Conservation (phyloP, 768 basidiomycete genomes). For the Russula emetica region DNA sequence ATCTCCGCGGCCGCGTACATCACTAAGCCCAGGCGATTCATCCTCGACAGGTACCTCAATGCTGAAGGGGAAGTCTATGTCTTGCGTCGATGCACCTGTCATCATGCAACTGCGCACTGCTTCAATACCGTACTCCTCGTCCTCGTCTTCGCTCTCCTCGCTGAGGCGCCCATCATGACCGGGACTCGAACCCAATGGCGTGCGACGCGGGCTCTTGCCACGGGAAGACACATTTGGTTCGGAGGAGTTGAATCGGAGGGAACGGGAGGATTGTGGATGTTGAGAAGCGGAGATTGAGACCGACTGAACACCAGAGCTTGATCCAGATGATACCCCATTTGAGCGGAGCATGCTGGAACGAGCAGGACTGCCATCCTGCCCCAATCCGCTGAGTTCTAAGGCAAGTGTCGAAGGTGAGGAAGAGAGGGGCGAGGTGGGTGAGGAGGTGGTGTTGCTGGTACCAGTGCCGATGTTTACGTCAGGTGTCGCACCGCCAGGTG, state of each 20-base stretch:
- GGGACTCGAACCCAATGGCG: conserved; percentile 13
- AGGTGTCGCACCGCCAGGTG: conserved; percentile 13
- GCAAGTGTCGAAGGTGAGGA: conserved; percentile 15
- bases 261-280: conserved; percentile 2
- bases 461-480: conserved; percentile 7
- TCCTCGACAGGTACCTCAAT: conserved; percentile 52
- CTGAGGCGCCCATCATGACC: conserved; percentile 21
- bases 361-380: conserved; percentile 29
- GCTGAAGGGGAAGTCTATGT: conserved; percentile 57
- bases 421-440: conserved; percentile 21
- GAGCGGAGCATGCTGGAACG: conserved; percentile 41
- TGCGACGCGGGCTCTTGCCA: conserved; percentile 9
- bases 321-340: conserved; percentile 38
- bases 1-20: conserved; percentile 46
- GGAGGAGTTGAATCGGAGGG: conserved; percentile 17
- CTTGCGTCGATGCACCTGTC: conserved; percentile 7
- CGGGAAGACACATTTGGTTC: conserved; percentile 10
- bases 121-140: conserved; percentile 35
- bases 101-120: conserved; percentile 23
- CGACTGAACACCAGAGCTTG: neutral
- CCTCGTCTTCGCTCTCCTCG: conserved; percentile 25
- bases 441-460: conserved; percentile 18
- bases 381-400: conserved; percentile 13
- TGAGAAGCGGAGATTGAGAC: conserved; percentile 5
- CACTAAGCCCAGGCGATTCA: conserved; percentile 1